Evolutionary conservation across 2,329 filamentous ascomycete genomes (phyloP).

Genomic region (Podosphaera xanthii): DNA sequence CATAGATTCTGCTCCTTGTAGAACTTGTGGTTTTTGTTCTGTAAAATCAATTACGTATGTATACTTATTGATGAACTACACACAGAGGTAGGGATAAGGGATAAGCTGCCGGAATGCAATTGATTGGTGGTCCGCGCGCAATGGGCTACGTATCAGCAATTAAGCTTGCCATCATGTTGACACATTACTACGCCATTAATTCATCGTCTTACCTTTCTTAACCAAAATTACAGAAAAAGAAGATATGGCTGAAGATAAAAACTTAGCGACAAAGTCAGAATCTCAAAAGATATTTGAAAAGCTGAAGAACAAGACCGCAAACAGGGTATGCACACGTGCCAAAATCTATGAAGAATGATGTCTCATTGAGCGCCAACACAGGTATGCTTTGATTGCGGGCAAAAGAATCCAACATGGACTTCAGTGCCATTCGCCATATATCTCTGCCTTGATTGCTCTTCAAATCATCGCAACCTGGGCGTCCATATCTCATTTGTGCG

Average conservation of each 20-base stretch:
- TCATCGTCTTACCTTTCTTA: too few species aligned
- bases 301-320: conserved; percentile 78
- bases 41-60: too few species aligned
- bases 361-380: conserved; percentile 18
- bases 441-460: conserved; percentile 90
- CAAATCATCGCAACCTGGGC: conserved; percentile 89
- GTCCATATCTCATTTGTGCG: conserved; percentile 98
- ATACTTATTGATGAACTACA: too few species aligned
- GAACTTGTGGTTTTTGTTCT: too few species aligned
- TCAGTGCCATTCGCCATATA: conserved; percentile 96
- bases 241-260: neutral
- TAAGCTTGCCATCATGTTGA: too few species aligned
- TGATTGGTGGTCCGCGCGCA: too few species aligned
- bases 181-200: too few species aligned
- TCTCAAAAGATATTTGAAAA: conserved; percentile 97
- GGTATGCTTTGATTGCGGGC: conserved; percentile 96
- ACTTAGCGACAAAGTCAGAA: conserved; percentile 61
- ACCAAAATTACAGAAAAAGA: neutral
- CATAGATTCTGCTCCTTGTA: too few species aligned
- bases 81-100: too few species aligned
- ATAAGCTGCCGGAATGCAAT: too few species aligned
- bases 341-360: conserved; percentile 3
- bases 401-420: conserved; percentile 96
- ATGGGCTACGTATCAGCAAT: too few species aligned
- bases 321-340: conserved; percentile 43